These are phyloP conservation scores for Pinus taeda DNA, from an alignment of 75 land plant species.

Conservation along the genomic window DNA sequence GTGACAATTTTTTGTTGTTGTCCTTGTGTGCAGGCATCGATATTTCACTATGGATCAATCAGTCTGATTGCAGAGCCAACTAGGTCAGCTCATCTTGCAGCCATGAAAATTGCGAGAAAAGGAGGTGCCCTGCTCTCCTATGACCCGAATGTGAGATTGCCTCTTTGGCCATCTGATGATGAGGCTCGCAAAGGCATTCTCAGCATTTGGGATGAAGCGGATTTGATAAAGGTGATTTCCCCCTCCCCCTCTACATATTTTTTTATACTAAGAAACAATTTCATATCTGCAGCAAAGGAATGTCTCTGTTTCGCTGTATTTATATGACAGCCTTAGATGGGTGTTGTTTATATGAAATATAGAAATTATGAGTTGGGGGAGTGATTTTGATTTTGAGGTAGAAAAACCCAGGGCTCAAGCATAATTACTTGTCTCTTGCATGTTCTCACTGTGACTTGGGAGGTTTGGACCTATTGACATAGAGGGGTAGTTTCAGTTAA, in stretches of 20 bases:
- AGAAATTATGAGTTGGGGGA: not conserved
- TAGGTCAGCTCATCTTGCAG: slow-evolving; percentile 67
- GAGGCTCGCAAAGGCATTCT: slow-evolving; percentile 67
- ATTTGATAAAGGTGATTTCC: slow-evolving; percentile 62
- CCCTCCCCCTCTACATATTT: not conserved
- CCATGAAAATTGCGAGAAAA: slow-evolving; percentile 56
- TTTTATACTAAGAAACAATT: not conserved
- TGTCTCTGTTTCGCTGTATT: not conserved
- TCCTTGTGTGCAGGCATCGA: slow-evolving; percentile 27
- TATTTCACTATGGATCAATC: slow-evolving; percentile 83
- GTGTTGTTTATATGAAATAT: not conserved
- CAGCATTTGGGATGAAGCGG: slow-evolving; percentile 80
- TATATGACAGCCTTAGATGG: not conserved
- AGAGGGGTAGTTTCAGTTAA: not conserved
- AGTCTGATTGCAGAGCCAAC: slow-evolving; percentile 80
- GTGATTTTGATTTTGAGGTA: not conserved
- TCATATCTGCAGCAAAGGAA: not conserved
- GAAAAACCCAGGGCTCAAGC: too few species aligned
- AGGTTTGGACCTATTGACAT: too few species aligned
- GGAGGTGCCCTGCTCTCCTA: slow-evolving; percentile 68
- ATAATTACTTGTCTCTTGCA: too few species aligned
- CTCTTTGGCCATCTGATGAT: slow-evolving; percentile 77
- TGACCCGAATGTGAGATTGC: slow-evolving; percentile 80
- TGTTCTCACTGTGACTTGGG: too few species aligned
- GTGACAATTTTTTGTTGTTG: not conserved